Conservation (phyloP, 495 filamentous ascomycete genomes). For the Umbilicaria muhlenbergii region DNA sequence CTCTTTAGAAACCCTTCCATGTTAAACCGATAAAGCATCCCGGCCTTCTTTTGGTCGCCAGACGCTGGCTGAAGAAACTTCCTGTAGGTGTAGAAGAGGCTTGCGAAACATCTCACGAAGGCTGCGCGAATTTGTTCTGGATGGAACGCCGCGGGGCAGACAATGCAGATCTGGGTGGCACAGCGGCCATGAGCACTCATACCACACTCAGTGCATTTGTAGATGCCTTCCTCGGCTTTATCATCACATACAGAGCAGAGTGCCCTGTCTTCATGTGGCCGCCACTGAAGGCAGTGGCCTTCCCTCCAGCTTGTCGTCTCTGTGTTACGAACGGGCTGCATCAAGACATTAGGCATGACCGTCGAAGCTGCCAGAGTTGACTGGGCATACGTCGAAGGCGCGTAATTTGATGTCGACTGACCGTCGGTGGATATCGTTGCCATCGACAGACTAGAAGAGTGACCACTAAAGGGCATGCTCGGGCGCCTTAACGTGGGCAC, state of each 20-base stretch:
- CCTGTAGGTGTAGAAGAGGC: conserved; percentile 89
- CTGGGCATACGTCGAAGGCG: conserved; percentile 88
- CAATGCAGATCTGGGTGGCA: conserved; percentile 62
- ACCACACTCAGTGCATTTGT: conserved; percentile 67
- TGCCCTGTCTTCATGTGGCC: conserved; percentile 46
- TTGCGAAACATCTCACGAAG: conserved; percentile 87
- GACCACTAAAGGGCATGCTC: conserved; percentile 70
- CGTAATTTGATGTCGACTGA: conserved; percentile 66
- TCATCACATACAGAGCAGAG: conserved; percentile 83
- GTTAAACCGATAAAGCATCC: conserved; percentile 82
- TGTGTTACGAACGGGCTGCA: conserved; percentile 73
- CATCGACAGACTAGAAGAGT: conserved; percentile 67
- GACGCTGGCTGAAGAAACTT: conserved; percentile 62
- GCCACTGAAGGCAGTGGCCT: conserved; percentile 77
- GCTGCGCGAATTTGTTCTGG: conserved; percentile 81
- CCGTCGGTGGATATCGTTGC: conserved; percentile 66
- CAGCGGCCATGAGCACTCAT: conserved; percentile 69
- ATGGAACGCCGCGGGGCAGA: conserved; percentile 82
- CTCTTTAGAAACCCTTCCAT: conserved; percentile 87
- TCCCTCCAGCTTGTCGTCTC: conserved; percentile 85
- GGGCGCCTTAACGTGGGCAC: conserved; percentile 56
- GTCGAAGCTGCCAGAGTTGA: conserved; percentile 97
- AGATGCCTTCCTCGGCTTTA: conserved; percentile 75
- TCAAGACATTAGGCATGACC: conserved; percentile 79
- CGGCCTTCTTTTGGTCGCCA: conserved; percentile 70